Evolutionary conservation across 2,329 filamentous ascomycete genomes (phyloP), one percentile per base, ranked within the genome.

Genomic region (Pseudogymnoascus sp.): DNA sequence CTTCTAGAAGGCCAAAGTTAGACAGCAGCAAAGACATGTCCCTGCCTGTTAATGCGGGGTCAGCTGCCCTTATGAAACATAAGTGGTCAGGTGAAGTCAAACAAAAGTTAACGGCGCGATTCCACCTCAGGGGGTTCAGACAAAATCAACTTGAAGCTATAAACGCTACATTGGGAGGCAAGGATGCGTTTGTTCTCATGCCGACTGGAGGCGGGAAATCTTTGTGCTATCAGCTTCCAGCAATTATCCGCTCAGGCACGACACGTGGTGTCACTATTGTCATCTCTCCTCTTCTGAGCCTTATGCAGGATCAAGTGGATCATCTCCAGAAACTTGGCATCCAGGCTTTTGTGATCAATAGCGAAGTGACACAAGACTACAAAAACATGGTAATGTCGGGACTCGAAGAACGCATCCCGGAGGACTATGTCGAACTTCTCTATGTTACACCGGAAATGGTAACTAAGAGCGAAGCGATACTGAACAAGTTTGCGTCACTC

Each of bases 391-490:
- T 97, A 23, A 81, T 93, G 75, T 80, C 96, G 37, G 78, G 81
- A 57, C 76, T 78, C 2, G 81, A 85, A 18, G 80, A 85, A 64
- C 75, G 76, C 2, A 81, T 86, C 26, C 89, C 90, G 0, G 90
- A 96, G 65, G 83, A 89, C 63, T 86, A 86, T 66, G 81, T 97
- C 47, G 89, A 97, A 72, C 79, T 99, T 59, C 84, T 99, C 6
- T 99, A 99, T 70, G 88, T 99, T 60, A 99, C 95, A 0, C 95
- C 95, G 0, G 95, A 99, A 76, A 97, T 97, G 93, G 81, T 99
- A 61, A 91, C 82, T 77, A 93, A 93, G 73, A 99, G 88, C 73
- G 74, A 81, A 45, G 77, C 78, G 2, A 89, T 97, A 74, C 78
- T 86, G 64, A 81, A 80, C 61, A 83, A 81, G 2, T 80, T 99